Evolutionary conservation across 176 grass and related monocot genomes (phyloP).

Genomic region (Juncus inflexus): DNA sequence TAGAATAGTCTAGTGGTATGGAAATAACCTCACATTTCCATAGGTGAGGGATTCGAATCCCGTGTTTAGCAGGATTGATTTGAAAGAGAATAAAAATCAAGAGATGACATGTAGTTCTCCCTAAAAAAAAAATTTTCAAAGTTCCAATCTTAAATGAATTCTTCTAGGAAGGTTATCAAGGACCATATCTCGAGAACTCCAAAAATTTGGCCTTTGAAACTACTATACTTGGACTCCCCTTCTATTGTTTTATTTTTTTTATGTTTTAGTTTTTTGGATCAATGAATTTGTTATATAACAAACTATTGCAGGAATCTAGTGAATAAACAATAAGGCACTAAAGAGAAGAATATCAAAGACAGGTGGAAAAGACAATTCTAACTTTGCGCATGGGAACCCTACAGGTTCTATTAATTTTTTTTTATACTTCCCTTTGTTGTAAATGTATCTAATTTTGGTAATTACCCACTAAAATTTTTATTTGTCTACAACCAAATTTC

Average conservation of each 20-base stretch:
- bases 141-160: no score
- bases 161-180: conserved; percentile 1
- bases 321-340: conserved; percentile 38
- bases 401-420: conserved; percentile 46
- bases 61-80: no score
- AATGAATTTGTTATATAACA: conserved; percentile 35
- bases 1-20: no score
- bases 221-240: conserved; percentile 41
- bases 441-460: background rate
- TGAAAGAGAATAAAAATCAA: no score
- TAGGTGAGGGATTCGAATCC: no score
- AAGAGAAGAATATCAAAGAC: conserved; percentile 34
- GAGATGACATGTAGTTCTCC: no score
- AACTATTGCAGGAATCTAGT: conserved; percentile 76
- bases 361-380: conserved; percentile 45
- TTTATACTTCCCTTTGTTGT: background rate
- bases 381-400: conserved; percentile 56
- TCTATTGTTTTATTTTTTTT: conserved; percentile 43
- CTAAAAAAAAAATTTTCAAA: no score
- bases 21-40: no score
- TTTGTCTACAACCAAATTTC: conserved; percentile 6
- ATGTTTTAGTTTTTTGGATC: conserved; percentile 55
- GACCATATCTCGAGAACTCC: background rate
- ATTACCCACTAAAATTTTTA: conserved; percentile 12
- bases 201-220: no score